Evolutionary conservation across 2,329 filamentous ascomycete species (phyloP), one percentile per base, ranked within the genome.

Genomic region (Diaporthe eres): DNA sequence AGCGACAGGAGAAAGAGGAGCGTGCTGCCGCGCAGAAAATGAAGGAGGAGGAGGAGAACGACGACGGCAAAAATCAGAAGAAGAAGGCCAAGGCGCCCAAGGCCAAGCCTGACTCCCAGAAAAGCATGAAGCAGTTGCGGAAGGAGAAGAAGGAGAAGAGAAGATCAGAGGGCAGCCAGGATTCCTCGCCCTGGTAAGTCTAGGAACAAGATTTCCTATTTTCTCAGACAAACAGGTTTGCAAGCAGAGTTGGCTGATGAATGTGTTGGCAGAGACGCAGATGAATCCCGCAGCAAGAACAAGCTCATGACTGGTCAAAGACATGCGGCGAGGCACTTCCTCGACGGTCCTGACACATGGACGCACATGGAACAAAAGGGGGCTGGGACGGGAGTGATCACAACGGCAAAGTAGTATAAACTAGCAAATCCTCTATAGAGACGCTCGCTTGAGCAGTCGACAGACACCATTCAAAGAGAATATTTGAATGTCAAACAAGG

Each of bases 11-110:
- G 42, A 39, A 57, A 17, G 60, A 47, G 31, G 19, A 31, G 53
- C 61, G 51, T 12, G 71, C 47, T 19, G 42, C 51, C 3, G 10
- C 12, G 17, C 34, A n/a, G 28, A 34, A 39, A 15, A 10, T 31
- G 4, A 39, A 37, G 1, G 84, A 85, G 22, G 60, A 74, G 13
- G 60, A 72, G 25, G 49, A 71, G 25, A 37, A 71, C 2, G 68
- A 53, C 34, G 72, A 74, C 1, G 51, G 39, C n/a, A 61, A 60
- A 22, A 74, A 15, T n/a, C 53, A 49, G 7, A 57, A 25, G 12
- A 65, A 70, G 44, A 75, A 72, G 37, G 70, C 39, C 22, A 76
- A 77, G 53, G 37, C 51, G 5, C 19, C 19, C 2, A 76, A 70
- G 42, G 10, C 37, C 19, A 60, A 60, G 47, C 47, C 65, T 0